Evolutionary conservation across 345 rosid genomes (phyloP).

Genomic region (Gynandropsis gynandra): DNA sequence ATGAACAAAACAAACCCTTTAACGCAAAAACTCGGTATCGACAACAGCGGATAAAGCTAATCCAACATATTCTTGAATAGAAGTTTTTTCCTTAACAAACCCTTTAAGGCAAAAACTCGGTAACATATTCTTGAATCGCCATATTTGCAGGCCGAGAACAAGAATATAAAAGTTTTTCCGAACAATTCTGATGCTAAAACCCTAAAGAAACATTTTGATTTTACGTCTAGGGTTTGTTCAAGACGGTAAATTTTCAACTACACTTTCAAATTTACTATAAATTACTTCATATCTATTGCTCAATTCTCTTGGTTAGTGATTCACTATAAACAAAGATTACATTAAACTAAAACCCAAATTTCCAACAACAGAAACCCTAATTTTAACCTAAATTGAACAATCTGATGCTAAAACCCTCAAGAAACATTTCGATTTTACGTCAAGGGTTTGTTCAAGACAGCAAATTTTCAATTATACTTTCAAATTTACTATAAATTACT

Average conservation of each 20-base stretch:
- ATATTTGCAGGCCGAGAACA: neutral
- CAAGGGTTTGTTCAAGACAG: too few species aligned
- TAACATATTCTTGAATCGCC: slow-evolving; percentile 1
- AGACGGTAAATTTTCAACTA: too few species aligned
- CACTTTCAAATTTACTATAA: neutral
- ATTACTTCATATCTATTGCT: slow-evolving; percentile 3
- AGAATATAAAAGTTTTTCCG: neutral
- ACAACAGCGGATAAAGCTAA: neutral
- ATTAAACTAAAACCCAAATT: neutral
- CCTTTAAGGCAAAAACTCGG: slow-evolving; percentile 4
- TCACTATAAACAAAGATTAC: neutral
- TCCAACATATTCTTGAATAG: neutral
- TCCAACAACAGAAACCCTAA: slow-evolving; percentile 7
- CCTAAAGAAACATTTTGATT: too few species aligned
- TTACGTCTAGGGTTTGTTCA: too few species aligned
- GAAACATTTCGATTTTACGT: too few species aligned
- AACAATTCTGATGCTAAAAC: too few species aligned
- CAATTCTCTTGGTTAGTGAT: neutral
- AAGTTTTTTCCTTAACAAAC: too few species aligned
- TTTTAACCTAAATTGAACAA: slow-evolving; percentile 4
- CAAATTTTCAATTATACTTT: too few species aligned
- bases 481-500: neutral
- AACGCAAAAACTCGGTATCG: slow-evolving; percentile 9
- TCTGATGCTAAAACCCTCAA: slow-evolving; percentile 1
- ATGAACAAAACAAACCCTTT: too few species aligned